These are phyloP conservation scores for Aspergillus hortae DNA, from an alignment of 2,329 filamentous ascomycete species.

Conservation along the genomic window DNA sequence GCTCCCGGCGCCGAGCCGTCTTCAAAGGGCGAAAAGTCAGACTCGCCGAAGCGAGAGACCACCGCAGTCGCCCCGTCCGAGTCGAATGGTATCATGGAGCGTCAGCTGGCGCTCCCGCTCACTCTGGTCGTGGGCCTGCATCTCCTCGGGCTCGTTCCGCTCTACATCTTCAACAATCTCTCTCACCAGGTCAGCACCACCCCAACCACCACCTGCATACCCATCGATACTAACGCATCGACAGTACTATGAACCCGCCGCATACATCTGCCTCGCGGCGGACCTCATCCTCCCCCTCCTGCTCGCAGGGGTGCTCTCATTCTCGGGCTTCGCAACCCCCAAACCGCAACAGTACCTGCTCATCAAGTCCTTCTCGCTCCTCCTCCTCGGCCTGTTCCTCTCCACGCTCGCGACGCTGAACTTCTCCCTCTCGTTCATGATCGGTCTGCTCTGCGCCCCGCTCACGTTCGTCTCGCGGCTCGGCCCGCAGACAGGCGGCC, in stretches of 20 bases:
- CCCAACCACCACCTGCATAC: neutral
- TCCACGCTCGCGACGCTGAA: conserved; percentile 92
- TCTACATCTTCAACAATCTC: conserved; percentile 81
- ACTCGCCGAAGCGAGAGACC: conserved; percentile 9
- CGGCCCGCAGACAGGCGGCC: conserved; percentile 12
- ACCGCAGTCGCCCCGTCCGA: conserved; percentile 10
- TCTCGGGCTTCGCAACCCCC: conserved; percentile 45
- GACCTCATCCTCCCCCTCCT: conserved; percentile 57
- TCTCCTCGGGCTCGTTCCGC: conserved; percentile 71
- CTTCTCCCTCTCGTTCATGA: conserved; percentile 82
- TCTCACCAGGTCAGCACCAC: conserved; percentile 56
- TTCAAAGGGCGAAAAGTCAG: conserved; percentile 29
- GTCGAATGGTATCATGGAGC: conserved; percentile 30
- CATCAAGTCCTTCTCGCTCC: conserved; percentile 86
- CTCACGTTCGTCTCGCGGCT: conserved; percentile 64
- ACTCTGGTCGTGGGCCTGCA: conserved; percentile 70
- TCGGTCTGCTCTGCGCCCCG: conserved; percentile 75
- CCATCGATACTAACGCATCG: neutral
- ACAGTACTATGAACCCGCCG: conserved; percentile 59
- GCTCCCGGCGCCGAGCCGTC: conserved; percentile 18
- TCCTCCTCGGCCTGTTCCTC: conserved; percentile 86
- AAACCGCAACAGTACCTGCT: conserved; percentile 70
- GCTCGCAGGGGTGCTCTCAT: conserved; percentile 55
- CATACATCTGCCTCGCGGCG: conserved; percentile 54
- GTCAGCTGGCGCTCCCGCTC: conserved; percentile 53